Evolutionary conservation across 2,329 filamentous ascomycete species (phyloP).

Genomic region (Xylaria digitata): DNA sequence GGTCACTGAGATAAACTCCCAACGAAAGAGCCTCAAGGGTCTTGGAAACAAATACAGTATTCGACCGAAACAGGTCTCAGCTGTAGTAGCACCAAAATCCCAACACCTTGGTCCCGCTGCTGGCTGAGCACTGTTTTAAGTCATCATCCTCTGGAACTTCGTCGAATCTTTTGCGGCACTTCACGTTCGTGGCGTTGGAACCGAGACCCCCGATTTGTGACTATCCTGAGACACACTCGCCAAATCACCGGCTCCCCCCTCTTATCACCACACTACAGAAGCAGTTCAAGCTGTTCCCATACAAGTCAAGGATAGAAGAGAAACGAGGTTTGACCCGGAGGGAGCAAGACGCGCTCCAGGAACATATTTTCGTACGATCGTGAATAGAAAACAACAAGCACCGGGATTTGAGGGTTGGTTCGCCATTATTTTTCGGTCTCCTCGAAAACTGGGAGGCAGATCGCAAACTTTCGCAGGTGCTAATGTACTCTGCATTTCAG

Average conservation of each 20-base stretch:
- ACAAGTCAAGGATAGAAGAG: slow-evolving; percentile 4
- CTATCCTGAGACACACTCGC: slow-evolving; percentile 5
- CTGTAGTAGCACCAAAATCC: slow-evolving; percentile 18
- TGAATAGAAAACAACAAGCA: neutral
- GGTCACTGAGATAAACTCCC: slow-evolving; percentile 13
- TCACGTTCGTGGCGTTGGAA: slow-evolving; percentile 13
- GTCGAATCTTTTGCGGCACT: slow-evolving; percentile 18
- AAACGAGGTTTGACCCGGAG: slow-evolving; percentile 8
- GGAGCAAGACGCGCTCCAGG: neutral
- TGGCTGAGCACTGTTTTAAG: slow-evolving; percentile 17
- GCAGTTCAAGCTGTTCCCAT: slow-evolving; percentile 9
- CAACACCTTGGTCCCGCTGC: slow-evolving; percentile 12
- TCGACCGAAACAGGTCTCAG: slow-evolving; percentile 6
- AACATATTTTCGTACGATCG: neutral
- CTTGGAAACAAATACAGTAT: slow-evolving; percentile 15
- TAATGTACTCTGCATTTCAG: slow-evolving; percentile 21
- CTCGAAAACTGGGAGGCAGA: neutral
- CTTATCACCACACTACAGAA: slow-evolving; percentile 1
- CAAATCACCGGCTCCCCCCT: neutral
- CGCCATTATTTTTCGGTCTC: slow-evolving; percentile 6
- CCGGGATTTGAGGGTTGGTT: slow-evolving; percentile 9
- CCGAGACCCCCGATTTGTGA: slow-evolving; percentile 14
- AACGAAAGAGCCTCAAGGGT: slow-evolving; percentile 12
- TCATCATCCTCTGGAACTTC: slow-evolving; percentile 2
- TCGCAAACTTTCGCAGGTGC: slow-evolving; percentile 10